Conservation (phyloP, 2,329 filamentous ascomycete species). For the Sordariomycetes sp. region DNA sequence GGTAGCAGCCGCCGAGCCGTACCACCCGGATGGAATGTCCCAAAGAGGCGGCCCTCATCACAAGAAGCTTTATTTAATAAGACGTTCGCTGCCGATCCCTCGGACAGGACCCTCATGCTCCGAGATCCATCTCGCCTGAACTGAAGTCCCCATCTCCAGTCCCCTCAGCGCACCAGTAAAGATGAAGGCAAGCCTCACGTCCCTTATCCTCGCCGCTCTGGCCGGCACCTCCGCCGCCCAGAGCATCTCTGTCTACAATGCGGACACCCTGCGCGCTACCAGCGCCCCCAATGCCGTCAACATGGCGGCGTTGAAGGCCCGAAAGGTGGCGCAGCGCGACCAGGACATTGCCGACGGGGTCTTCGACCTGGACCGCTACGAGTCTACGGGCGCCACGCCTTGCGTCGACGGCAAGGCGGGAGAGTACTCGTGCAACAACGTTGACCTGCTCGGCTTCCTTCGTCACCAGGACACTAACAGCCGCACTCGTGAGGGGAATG, state of each 20-base stretch:
- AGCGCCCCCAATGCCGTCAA: background rate
- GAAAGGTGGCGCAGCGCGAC: background rate
- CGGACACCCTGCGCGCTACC: background rate
- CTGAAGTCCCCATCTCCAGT: background rate
- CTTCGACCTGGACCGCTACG: conserved; percentile 10
- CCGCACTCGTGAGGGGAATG: conserved; percentile 21
- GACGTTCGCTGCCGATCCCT: background rate
- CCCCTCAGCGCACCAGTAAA: background rate
- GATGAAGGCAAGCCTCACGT: background rate
- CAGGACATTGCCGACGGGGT: conserved; percentile 4
- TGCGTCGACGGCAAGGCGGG: conserved; percentile 19
- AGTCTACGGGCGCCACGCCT: conserved; percentile 4
- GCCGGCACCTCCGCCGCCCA: background rate
- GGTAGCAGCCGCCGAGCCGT: background rate
- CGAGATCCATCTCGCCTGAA: background rate
- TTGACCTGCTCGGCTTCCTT: conserved; percentile 23
- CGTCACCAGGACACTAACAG: conserved; percentile 22
- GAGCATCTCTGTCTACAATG: background rate
- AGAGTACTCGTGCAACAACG: conserved; percentile 20
- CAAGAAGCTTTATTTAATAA: background rate
- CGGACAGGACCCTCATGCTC: background rate
- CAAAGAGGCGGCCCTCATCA: background rate
- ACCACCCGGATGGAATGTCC: background rate
- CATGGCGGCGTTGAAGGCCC: background rate
- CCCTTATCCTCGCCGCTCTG: background rate